A percentile compares a stretch with the other conserved stretches of the same genome.
Conservation (phyloP, 2,329 filamentous ascomycete species). For the Cladosporium austrohemisphaericum region DNA sequence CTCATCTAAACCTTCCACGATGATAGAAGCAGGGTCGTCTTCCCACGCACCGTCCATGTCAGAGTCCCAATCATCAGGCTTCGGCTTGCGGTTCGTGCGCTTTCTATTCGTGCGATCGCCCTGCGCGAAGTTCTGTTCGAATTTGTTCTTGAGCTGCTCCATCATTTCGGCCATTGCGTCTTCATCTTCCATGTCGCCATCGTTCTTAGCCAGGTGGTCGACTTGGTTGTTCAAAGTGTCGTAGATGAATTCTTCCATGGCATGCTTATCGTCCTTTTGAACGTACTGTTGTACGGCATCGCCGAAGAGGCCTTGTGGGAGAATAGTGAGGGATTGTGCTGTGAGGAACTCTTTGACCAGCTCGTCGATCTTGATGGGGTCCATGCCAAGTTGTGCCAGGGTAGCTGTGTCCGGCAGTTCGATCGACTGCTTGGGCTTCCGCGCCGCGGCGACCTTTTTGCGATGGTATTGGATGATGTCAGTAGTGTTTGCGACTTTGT, state of each 20-base stretch:
- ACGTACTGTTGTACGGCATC: constrained; percentile 92
- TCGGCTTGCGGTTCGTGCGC: constrained; percentile 51
- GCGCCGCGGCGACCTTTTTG: constrained; percentile 65
- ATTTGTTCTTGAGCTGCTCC: constrained; percentile 51
- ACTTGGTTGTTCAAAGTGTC: constrained; percentile 43
- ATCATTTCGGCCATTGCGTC: constrained; percentile 63
- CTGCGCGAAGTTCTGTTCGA: constrained; percentile 69
- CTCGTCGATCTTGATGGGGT: constrained; percentile 81
- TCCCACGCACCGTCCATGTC: constrained; percentile 80
- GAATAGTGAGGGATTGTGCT: constrained; percentile 83
- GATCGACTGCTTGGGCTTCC: constrained; percentile 47
- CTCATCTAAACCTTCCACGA: constrained; percentile 47
- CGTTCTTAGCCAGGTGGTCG: constrained; percentile 49
- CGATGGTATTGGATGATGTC: constrained; percentile 92
- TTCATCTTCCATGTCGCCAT: constrained; percentile 56
- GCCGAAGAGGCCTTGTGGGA: constrained; percentile 87
- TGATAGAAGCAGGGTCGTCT: constrained; percentile 66
- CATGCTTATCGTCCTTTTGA: constrained; percentile 90
- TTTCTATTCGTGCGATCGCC: constrained; percentile 57
- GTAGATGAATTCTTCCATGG: constrained; percentile 59
- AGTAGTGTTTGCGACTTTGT: constrained; percentile 87
- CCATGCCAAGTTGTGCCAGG: constrained; percentile 55
- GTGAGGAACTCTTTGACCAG: constrained; percentile 83
- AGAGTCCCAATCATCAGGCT: constrained; percentile 80
- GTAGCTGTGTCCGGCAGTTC: constrained; percentile 63